Evolutionary conservation across 2,329 filamentous ascomycete species (phyloP).

Genomic region (Stagonosporopsis rhizophila): DNA sequence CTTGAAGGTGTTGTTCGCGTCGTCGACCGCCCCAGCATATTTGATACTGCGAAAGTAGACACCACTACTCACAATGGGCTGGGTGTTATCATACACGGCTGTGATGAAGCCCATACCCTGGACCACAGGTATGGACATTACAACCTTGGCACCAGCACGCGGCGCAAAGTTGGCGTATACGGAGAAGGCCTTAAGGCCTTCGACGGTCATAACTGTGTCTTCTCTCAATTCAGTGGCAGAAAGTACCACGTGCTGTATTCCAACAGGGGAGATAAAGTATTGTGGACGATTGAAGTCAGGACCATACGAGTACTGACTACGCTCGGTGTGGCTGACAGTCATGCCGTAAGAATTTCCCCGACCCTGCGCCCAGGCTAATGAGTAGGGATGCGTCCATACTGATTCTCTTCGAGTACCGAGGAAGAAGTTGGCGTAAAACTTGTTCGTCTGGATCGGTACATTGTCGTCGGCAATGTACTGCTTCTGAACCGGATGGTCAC

Average conservation of each 20-base stretch:
- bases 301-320: constrained; percentile 65
- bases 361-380: constrained; percentile 55
- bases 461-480: constrained; percentile 48
- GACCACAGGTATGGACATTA: constrained; percentile 79
- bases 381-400: constrained; percentile 74
- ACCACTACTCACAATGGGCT: constrained; percentile 75
- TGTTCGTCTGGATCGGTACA: constrained; percentile 73
- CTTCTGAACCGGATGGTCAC: constrained; percentile 53
- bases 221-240: constrained; percentile 77
- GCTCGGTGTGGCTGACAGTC: constrained; percentile 76
- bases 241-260: constrained; percentile 81
- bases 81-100: constrained; percentile 72
- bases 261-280: constrained; percentile 84
- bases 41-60: constrained; percentile 75
- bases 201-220: constrained; percentile 63
- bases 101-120: constrained; percentile 93
- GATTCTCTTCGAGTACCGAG: constrained; percentile 73
- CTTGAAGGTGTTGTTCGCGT: constrained; percentile 56
- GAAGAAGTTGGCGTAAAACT: constrained; percentile 76
- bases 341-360: constrained; percentile 76
- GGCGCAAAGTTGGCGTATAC: constrained; percentile 73
- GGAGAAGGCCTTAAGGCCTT: constrained; percentile 63
- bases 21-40: constrained; percentile 33
- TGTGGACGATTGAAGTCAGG: constrained; percentile 50
- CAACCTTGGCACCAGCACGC: constrained; percentile 59